Conservation (phyloP, 371 early-diverging fungal genomes). For the Basidiobolus meristosporus region DNA sequence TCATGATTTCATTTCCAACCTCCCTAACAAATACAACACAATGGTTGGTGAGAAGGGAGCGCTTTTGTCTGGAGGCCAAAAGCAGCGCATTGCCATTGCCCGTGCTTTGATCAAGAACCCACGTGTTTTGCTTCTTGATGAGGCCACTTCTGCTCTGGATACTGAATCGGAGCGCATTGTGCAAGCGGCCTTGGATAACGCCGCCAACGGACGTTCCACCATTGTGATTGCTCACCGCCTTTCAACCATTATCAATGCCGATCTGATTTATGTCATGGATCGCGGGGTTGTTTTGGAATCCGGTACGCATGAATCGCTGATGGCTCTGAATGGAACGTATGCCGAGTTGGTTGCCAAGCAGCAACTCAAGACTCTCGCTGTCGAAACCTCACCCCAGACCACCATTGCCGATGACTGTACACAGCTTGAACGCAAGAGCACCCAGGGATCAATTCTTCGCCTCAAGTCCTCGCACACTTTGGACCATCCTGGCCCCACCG, state of each 20-base stretch:
- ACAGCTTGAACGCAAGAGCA: too few species aligned
- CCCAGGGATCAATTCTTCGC: too few species aligned
- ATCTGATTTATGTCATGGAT: slow-evolving; percentile 63
- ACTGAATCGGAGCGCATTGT: slow-evolving; percentile 64
- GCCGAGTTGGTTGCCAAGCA: slow-evolving; percentile 32
- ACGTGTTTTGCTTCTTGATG: slow-evolving; percentile 29
- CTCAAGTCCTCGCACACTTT: too few species aligned
- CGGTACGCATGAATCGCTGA: slow-evolving; percentile 45
- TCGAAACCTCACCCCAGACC: too few species aligned
- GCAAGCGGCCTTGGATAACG: slow-evolving; percentile 62
- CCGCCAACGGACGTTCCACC: slow-evolving; percentile 60
- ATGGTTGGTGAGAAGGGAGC: slow-evolving; percentile 37
- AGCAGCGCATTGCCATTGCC: slow-evolving; percentile 49
- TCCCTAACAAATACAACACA: slow-evolving; percentile 60
- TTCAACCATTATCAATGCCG: slow-evolving; percentile 60
- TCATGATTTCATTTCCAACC: slow-evolving; percentile 45
- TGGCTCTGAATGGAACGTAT: slow-evolving; percentile 25
- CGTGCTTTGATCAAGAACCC: slow-evolving; percentile 59
- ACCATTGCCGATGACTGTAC: too few species aligned
- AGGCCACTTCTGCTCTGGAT: slow-evolving; percentile 60
- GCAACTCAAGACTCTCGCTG: not conserved
- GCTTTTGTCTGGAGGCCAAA: slow-evolving; percentile 30
- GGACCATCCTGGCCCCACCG: too few species aligned
- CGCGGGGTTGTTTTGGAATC: slow-evolving; percentile 47
- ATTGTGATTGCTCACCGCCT: slow-evolving; percentile 85